Base-by-base conservation (phyloP, 495 filamentous ascomycete genomes). In the Saxophila tyrrhenica region DNA sequence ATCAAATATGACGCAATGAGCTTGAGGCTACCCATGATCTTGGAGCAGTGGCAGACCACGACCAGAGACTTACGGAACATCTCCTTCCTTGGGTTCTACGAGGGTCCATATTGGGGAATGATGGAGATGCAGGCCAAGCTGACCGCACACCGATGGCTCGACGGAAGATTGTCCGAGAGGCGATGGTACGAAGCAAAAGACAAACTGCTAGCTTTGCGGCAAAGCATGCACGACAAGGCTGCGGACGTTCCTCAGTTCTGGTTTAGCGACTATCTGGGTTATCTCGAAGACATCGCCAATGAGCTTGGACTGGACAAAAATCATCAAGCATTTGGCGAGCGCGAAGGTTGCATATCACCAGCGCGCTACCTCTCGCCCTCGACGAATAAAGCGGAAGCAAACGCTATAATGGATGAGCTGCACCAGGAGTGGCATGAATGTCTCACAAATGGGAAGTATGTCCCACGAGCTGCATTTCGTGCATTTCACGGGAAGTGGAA, bases 71-170 rank as follows among this genome's bases (percentile, higher is more conserved):
- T 89, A 0, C 78, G 81, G 0, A 77, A 78, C 20, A 67, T 91
- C 0, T 86, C 85, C 0, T 94, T 94, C 55, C 81, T 94, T 0
- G 89, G 89, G 3, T 85, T 91, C 67, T 91, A 94, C 65, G 78
- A 86, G 35, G 84, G 86, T 0, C 86, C 89, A 0, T 94, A 85
- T 67, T 95, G 87, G 84, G 85, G 84, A 0, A 77, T 86, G 0
- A 85, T 91, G 75, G 89, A 95, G 62, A 82, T 89, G 78, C 89
- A 94, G 67, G 85, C 87, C 0, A 78, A 81, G 15, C 79, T 82
- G 53, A 62, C 92, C 1, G 75, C 75, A 0, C 52, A 64, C 3
- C 48, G 62, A 16, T 80, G 78, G 73, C 60, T 44, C 48, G 25
- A 20, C 13, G 54, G 44, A 0, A 16, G n/a, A 15, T n/a, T 45